Conservation (phyloP, 2,329 filamentous ascomycete genomes). For the Alternaria sp. region DNA sequence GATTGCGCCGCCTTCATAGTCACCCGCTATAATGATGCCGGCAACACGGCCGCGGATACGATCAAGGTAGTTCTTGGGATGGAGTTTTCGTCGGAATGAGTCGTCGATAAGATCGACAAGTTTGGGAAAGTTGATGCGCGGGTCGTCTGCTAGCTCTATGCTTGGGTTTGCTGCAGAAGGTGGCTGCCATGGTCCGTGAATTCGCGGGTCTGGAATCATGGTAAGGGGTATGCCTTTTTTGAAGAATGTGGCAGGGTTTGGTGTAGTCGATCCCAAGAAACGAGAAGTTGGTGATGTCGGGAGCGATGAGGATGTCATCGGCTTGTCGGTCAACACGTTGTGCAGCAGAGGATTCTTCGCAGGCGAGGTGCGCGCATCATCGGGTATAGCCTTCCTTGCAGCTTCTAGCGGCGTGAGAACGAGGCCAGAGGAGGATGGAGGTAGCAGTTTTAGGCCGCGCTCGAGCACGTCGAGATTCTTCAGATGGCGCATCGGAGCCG, state of each 20-base stretch:
- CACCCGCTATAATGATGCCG: constrained; percentile 91
- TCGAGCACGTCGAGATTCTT: constrained; percentile 79
- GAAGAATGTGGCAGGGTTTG: constrained; percentile 76
- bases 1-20: constrained; percentile 95
- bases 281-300: constrained; percentile 61
- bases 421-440: constrained; percentile 83
- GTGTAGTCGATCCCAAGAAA: constrained; percentile 45
- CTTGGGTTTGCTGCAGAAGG: constrained; percentile 67
- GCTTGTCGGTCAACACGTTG: constrained; percentile 95
- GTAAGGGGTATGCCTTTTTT: constrained; percentile 92
- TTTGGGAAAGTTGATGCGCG: constrained; percentile 81
- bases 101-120: constrained; percentile 91
- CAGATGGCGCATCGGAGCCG: constrained; percentile 58
- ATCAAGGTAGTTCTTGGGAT: constrained; percentile 81
- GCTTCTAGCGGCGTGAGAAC: constrained; percentile 89
- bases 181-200: constrained; percentile 70
- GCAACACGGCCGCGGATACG: constrained; percentile 85
- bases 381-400: constrained; percentile 61
- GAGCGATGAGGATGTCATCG: constrained; percentile 88
- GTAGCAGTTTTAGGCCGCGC: constrained; percentile 76
- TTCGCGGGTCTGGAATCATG: constrained; percentile 77
- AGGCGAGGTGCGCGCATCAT: constrained; percentile 64
- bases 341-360: constrained; percentile 89
- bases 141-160: constrained; percentile 75
- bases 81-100: constrained; percentile 85